Conservation (phyloP, 108 stramenopile species). For the Nitzschia sp. region DNA sequence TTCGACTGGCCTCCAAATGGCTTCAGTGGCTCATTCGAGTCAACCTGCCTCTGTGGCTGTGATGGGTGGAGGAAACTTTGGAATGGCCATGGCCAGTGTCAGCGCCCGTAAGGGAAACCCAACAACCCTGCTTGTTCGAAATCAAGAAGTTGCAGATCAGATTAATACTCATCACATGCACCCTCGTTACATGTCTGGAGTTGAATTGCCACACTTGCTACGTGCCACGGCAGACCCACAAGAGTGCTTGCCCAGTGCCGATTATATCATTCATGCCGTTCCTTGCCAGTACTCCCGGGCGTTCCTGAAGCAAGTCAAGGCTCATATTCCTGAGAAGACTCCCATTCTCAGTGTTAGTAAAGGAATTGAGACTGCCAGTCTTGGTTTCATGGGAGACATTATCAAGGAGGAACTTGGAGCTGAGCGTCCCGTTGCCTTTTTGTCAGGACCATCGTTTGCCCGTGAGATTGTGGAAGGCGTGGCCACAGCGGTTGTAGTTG, state of each 20-base stretch:
- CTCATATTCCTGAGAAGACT: constrained; percentile 65
- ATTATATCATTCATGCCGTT: constrained; percentile 93
- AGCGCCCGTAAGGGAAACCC: constrained; percentile 77
- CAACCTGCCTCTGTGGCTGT: constrained; percentile 83
- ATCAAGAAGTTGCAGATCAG: constrained; percentile 67
- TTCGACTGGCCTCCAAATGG: constrained; percentile 10
- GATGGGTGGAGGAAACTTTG: constrained; percentile 95
- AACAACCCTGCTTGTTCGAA: constrained; percentile 83
- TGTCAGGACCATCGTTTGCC: constrained; percentile 95
- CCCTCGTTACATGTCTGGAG: constrained; percentile 84
- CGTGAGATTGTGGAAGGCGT: constrained; percentile 91
- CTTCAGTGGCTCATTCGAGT: constrained; percentile 33
- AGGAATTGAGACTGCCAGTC: constrained; percentile 90
- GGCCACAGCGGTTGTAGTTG: constrained; percentile 94
- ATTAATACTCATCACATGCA: constrained; percentile 87
- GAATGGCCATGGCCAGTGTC: constrained; percentile 86
- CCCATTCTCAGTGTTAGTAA: constrained; percentile 82
- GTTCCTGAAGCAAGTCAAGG: constrained; percentile 69
- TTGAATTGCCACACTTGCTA: constrained; percentile 60
- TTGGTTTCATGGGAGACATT: constrained; percentile 95
- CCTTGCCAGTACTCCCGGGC: constrained; percentile 89
- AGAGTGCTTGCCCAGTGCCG: constrained; percentile 80
- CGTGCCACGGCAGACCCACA: constrained; percentile 84
- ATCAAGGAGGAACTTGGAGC: constrained; percentile 80
- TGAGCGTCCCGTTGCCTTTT: constrained; percentile 87